phyloP scores from a whole-genome alignment of 768 basidiomycete species.

The Boletus sp. region DNA sequence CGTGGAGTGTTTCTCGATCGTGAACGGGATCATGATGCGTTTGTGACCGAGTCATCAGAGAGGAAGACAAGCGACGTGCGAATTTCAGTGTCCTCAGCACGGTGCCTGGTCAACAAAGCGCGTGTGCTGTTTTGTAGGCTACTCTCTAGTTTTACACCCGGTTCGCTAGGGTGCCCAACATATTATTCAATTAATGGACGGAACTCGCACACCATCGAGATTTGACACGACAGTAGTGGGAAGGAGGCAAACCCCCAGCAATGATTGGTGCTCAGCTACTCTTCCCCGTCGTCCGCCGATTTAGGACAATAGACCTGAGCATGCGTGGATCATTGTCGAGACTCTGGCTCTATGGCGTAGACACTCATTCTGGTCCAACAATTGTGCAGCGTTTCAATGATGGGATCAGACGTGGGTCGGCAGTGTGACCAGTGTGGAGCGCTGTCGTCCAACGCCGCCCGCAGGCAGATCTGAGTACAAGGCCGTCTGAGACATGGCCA shows the following conservation, averaged over 20 bases:
- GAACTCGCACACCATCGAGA: not conserved
- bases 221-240: not conserved
- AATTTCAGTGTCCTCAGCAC: no score
- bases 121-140: no score
- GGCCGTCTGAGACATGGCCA: slow-evolving; percentile 2
- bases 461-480: not conserved
- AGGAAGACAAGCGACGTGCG: no score
- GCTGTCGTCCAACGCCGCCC: not conserved
- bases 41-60: not conserved
- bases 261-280: no score
- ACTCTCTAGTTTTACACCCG: not conserved
- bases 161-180: not conserved
- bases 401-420: not conserved
- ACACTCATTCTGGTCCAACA: slow-evolving; percentile 7
- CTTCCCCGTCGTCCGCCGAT: slow-evolving; percentile 1
- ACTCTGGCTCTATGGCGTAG: not conserved
- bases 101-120: no score
- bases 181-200: not conserved
- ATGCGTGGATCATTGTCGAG: not conserved
- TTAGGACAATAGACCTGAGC: not conserved
- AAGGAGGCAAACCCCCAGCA: not conserved
- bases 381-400: slow-evolving; percentile 2
- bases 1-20: not conserved
- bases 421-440: not conserved
- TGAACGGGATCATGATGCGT: not conserved